Conservation (phyloP, 768 basidiomycete species). For the Pholiota microspora region DNA sequence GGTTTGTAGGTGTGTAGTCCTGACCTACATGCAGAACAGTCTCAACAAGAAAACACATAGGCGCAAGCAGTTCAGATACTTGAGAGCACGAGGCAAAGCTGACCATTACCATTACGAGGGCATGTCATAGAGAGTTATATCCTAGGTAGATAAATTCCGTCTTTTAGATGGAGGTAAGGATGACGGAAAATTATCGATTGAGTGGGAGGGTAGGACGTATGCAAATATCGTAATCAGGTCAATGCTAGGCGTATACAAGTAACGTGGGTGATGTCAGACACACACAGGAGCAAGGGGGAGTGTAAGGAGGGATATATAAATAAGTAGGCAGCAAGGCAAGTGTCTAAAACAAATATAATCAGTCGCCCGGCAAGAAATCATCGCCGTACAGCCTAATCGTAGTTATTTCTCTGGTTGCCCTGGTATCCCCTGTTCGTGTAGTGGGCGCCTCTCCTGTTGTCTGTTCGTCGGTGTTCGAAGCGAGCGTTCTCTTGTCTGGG, state of each 20-base stretch:
- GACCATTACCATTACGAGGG: not conserved
- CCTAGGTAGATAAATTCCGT: not conserved
- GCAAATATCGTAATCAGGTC: not conserved
- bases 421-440: constrained; percentile 5
- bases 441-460: not conserved
- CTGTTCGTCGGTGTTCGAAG: not conserved
- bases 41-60: no score
- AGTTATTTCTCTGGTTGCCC: not conserved
- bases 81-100: not conserved
- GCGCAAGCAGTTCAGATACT: no score
- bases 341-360: not conserved
- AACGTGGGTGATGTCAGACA: not conserved
- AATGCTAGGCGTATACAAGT: not conserved
- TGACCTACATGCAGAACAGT: no score
- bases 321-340: not conserved
- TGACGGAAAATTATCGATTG: not conserved
- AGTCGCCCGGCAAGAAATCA: not conserved
- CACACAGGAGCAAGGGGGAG: no score
- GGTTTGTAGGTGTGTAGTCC: no score
- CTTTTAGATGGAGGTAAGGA: not conserved
- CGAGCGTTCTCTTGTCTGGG: not conserved
- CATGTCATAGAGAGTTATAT: not conserved
- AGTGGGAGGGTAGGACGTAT: not conserved
- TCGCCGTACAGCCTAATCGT: not conserved
- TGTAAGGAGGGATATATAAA: not conserved